phyloP scores from a whole-genome alignment of 129 eudicot species.

The Tanacetum coccineum region DNA sequence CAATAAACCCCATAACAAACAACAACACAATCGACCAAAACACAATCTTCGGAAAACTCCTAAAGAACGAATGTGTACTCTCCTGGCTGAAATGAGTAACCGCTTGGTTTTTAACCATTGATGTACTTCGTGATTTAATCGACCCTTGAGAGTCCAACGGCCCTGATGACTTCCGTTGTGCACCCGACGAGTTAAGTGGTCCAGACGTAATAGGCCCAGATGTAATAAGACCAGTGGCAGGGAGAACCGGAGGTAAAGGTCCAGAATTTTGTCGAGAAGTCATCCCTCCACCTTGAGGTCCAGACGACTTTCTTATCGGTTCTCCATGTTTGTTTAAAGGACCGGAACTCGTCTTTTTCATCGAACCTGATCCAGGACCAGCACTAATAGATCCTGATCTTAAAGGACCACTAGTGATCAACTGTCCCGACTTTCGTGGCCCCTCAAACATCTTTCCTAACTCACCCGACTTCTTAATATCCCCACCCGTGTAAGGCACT shows the following conservation, averaged over 20 bases:
- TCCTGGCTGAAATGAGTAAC: constrained; percentile 63
- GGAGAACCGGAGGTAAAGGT: constrained; percentile 70
- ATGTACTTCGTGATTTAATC: constrained; percentile 38
- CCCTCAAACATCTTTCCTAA: constrained; percentile 84
- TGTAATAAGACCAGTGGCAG: constrained; percentile 74
- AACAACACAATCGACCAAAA: constrained; percentile 58
- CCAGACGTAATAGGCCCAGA: constrained; percentile 80
- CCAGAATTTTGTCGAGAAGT: constrained; percentile 82
- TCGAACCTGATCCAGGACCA: constrained; percentile 23
- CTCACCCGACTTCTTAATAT: constrained; percentile 77
- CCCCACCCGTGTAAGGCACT: constrained; percentile 81
- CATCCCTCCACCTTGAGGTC: constrained; percentile 66
- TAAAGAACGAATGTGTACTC: constrained; percentile 42
- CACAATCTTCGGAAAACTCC: constrained; percentile 55
- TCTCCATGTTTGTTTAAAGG: constrained; percentile 88
- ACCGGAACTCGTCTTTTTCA: constrained; percentile 75
- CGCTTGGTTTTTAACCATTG: constrained; percentile 66
- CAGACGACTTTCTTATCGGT: constrained; percentile 72
- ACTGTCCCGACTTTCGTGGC: constrained; percentile 79
- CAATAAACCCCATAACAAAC: constrained; percentile 70
- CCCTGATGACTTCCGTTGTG: constrained; percentile 77
- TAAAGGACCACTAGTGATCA: constrained; percentile 44
- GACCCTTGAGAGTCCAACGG: constrained; percentile 61
- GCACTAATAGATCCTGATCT: constrained; percentile 79
- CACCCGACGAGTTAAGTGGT: constrained; percentile 77